Base-by-base conservation (phyloP, 352 stramenopile species). In the Globisporangium apiculatum region DNA sequence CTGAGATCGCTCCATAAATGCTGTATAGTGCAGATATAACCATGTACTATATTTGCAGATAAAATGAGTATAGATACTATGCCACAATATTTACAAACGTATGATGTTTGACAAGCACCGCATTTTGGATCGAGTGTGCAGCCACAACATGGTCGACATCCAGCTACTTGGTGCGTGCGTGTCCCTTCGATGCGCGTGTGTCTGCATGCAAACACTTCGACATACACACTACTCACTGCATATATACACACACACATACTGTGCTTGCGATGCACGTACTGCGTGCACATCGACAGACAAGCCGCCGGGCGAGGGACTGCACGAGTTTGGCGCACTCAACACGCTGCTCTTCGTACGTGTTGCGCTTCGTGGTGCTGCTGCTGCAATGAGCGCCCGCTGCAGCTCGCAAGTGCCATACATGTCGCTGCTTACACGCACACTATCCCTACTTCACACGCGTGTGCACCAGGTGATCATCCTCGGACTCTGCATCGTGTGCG, bases 281-380 rank as follows among this genome's bases (percentile, higher is more conserved):
- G 37, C 42, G 3, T 35, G 48, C 18, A 17, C 18, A 40, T n/a
- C 38, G 2, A 45, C 51, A 79, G 71, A 83, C 78, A 95, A 94
- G 67, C 58, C 71, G 40, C 62, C 72, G 7, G 76, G 76, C 57
- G 76, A 87, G 59, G 80, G 79, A 7, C 68, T 89, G 41, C 85
- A 95, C 54, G 81, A 95, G 65, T 93, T 95, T 64, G 84, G 85
- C 51, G 85, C 85, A 31, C 78, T 95, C 55, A 95, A 95, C 63
- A 95, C 85, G 62, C 67, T 95, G 59, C 75, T 95, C 40, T 87
- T 95, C 63, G 85, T 91, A 64, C 45, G 74, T 66, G 7, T 9
- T n/a, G 36, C 7, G 9, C 15, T 48, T n/a, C n/a, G 62, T 40
- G 31, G 10, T n/a, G 31, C 4, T n/a, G 5, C 17, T 38, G 14